A percentile compares a stretch with the other conserved stretches of the same genome.
phyloP scores from a whole-genome alignment of 352 stramenopile genomes.

The Phytophthora parvispora region DNA sequence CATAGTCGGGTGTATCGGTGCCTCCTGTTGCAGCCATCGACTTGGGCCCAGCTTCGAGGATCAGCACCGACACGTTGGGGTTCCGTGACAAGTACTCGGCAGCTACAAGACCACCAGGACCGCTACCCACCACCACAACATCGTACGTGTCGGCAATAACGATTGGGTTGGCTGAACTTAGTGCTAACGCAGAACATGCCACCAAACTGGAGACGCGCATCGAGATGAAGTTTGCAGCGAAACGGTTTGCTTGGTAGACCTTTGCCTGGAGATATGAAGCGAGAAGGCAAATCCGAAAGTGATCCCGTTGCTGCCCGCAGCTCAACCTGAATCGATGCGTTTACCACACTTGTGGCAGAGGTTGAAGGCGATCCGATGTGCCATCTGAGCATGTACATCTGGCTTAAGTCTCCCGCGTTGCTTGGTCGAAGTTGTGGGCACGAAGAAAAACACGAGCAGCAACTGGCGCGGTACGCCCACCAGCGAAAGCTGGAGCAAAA shows the following conservation, averaged over 20 bases:
- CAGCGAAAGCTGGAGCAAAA: too few species aligned
- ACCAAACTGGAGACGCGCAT: background rate
- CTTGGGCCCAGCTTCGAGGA: conserved; percentile 63
- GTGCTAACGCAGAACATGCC: background rate
- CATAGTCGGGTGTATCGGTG: conserved; percentile 57
- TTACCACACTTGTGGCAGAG: conserved; percentile 14
- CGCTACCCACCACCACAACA: conserved; percentile 62
- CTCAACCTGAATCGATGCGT: background rate
- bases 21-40: conserved; percentile 61
- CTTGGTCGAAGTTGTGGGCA: conserved; percentile 3
- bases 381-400: conserved; percentile 2
- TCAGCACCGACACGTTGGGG: conserved; percentile 54
- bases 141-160: conserved; percentile 45
- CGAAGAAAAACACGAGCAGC: background rate
- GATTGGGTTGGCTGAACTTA: background rate
- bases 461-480: background rate
- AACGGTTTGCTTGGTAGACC: too few species aligned
- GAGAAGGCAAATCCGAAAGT: conserved; percentile 12
- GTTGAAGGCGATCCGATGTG: conserved; percentile 3
- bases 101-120: conserved; percentile 62
- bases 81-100: conserved; percentile 71
- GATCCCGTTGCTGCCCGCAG: background rate
- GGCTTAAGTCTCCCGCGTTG: conserved; percentile 1
- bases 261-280: too few species aligned
- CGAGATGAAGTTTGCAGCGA: background rate